Conservation (phyloP, 176 grass and related monocot species). For the Thalia dealbata region DNA sequence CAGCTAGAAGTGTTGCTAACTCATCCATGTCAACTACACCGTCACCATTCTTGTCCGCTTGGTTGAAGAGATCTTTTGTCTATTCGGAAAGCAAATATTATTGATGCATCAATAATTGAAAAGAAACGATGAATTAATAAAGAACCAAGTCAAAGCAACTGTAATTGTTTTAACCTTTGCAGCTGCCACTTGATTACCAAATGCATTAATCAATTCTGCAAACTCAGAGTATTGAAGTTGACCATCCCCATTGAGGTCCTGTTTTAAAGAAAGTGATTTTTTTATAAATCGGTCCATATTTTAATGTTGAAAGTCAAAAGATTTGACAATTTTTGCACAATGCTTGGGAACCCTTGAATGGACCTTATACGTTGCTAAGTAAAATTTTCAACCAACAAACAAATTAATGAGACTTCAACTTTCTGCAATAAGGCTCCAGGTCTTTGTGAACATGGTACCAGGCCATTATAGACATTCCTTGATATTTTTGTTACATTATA, state of each 20-base stretch:
- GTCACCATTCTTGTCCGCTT: slow-evolving; percentile 84
- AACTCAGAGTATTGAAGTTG: slow-evolving; percentile 66
- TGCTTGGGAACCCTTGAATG: no score
- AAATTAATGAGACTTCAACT: no score
- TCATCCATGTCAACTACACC: slow-evolving; percentile 95
- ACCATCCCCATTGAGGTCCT: slow-evolving; percentile 78
- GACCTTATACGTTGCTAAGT: no score
- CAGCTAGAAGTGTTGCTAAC: slow-evolving; percentile 54
- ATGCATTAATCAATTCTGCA: slow-evolving; percentile 79
- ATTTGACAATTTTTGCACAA: neutral
- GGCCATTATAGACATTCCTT: no score
- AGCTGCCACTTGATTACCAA: slow-evolving; percentile 65
- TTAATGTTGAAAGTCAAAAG: neutral
- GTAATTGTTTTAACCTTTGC: slow-evolving; percentile 41
- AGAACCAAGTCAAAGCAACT: slow-evolving; percentile 6
- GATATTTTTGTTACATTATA: no score
- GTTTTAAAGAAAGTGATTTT: slow-evolving; percentile 13
- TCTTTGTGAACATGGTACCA: no score
- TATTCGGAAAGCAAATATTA: slow-evolving; percentile 25
- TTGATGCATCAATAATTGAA: slow-evolving; percentile 14
- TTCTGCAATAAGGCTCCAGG: no score
- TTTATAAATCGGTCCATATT: neutral
- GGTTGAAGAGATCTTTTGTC: slow-evolving; percentile 80
- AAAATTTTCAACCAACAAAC: no score
- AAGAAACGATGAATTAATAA: slow-evolving; percentile 17